Conservation (phyloP, 768 basidiomycete species). For the Suillus subluteus region DNA sequence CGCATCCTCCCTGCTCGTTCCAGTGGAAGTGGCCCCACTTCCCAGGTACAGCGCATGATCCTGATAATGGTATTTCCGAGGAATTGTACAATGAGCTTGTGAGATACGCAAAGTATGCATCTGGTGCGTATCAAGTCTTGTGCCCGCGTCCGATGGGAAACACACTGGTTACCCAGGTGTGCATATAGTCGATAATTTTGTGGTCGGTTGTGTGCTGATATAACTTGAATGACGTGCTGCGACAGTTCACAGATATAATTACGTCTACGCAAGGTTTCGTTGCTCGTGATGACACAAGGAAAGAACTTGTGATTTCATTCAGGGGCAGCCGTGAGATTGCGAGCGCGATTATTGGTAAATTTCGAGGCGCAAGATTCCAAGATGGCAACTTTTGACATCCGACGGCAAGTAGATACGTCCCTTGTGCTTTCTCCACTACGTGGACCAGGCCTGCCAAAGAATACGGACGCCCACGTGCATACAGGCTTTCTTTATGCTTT, state of each 20-base stretch:
- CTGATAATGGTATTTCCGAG: slow-evolving; percentile 35
- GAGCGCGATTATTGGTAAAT: slow-evolving; percentile 24
- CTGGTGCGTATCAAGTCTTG: slow-evolving; percentile 48
- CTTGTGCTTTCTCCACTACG: slow-evolving; percentile 25
- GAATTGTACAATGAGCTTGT: slow-evolving; percentile 45
- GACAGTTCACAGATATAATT: slow-evolving; percentile 40
- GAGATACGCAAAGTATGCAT: slow-evolving; percentile 53
- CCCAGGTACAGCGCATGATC: slow-evolving; percentile 25
- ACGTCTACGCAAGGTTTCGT: slow-evolving; percentile 49
- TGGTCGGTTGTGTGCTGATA: slow-evolving; percentile 7
- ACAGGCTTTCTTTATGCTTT: slow-evolving; percentile 41
- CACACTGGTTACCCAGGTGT: slow-evolving; percentile 43
- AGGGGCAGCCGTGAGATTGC: slow-evolving; percentile 39
- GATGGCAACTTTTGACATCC: slow-evolving; percentile 12
- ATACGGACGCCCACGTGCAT: slow-evolving; percentile 35
- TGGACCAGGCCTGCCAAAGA: slow-evolving; percentile 31
- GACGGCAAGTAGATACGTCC: slow-evolving; percentile 21
- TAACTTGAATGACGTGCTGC: background rate
- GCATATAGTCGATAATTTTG: slow-evolving; percentile 17
- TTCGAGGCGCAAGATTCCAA: background rate
- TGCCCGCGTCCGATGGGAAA: slow-evolving; percentile 55
- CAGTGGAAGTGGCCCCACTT: slow-evolving; percentile 28
- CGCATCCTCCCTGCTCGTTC: background rate
- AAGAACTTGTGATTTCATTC: slow-evolving; percentile 46
- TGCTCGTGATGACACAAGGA: slow-evolving; percentile 44